Percentiles rank a stretch among this genome's conserved stretches.
Conservation (phyloP, 495 filamentous ascomycete species). For the Haplographium delicatum region DNA sequence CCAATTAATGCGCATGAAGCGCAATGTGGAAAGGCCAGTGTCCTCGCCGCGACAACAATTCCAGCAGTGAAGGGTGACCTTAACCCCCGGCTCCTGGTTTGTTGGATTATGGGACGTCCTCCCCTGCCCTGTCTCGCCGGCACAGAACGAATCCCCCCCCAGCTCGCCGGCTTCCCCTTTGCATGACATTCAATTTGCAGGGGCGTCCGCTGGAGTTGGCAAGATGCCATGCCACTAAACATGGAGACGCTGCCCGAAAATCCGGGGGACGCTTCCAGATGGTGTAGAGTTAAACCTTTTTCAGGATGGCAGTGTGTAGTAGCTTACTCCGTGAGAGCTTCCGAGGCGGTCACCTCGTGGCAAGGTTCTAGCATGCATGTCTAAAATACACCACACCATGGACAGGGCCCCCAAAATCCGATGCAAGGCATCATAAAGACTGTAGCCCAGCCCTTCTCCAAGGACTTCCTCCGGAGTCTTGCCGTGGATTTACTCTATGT, state of each 20-base stretch:
- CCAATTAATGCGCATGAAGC: no score
- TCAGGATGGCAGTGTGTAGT: background rate
- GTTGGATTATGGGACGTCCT: background rate
- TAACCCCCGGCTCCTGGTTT: conserved; percentile 2
- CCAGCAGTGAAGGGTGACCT: background rate
- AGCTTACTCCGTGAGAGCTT: no score
- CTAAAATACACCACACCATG: background rate
- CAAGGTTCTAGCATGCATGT: background rate
- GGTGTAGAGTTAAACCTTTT: conserved; percentile 6
- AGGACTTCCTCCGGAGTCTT: background rate
- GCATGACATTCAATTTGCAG: background rate
- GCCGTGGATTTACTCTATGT: no score
- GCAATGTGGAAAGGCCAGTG: no score
- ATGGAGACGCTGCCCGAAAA: conserved; percentile 22
- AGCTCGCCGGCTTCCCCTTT: background rate
- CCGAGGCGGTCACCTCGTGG: no score
- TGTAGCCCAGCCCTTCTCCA: background rate
- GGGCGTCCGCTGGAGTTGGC: background rate
- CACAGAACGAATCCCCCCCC: background rate
- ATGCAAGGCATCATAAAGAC: conserved; percentile 14
- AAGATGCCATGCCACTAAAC: background rate
- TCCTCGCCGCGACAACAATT: no score
- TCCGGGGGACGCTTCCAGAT: no score
- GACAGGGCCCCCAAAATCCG: conserved; percentile 6
- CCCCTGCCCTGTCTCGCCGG: background rate